phyloP scores from a whole-genome alignment of 805 yeast species.

The Teunomyces gatunensis region DNA sequence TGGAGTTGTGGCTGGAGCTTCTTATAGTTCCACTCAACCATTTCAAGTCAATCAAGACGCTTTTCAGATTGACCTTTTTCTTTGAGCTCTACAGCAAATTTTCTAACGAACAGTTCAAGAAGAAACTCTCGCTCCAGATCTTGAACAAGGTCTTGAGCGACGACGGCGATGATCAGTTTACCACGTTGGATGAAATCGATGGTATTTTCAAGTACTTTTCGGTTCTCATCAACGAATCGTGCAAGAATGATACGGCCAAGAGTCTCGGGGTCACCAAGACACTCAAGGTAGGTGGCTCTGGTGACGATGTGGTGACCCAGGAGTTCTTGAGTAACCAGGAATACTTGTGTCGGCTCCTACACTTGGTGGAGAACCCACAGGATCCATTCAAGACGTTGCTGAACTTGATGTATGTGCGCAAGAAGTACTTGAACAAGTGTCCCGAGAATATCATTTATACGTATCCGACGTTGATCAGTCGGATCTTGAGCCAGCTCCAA shows the following conservation, averaged over 20 bases:
- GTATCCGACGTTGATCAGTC: conserved; percentile 71
- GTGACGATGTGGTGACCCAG: conserved; percentile 26
- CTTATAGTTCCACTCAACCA: conserved; percentile 49
- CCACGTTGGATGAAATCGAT: conserved; percentile 48
- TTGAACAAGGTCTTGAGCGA: conserved; percentile 51
- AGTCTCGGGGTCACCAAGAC: conserved; percentile 39
- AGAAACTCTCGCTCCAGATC: conserved; percentile 57
- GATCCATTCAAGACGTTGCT: conserved; percentile 40
- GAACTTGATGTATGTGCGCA: conserved; percentile 34
- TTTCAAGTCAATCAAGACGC: conserved; percentile 37
- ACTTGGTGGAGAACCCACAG: conserved; percentile 49
- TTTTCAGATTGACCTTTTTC: conserved; percentile 49
- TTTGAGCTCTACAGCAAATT: conserved; percentile 49
- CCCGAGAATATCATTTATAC: conserved; percentile 58
- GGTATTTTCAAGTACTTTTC: conserved; percentile 58
- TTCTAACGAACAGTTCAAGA: conserved; percentile 52
- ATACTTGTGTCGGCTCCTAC: conserved; percentile 66
- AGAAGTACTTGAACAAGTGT: conserved; percentile 52
- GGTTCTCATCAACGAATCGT: conserved; percentile 47
- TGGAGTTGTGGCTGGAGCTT: conserved; percentile 43
- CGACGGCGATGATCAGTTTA: conserved; percentile 31
- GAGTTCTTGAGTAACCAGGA: conserved; percentile 52
- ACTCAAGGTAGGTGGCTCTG: conserved; percentile 23
- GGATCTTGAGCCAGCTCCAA: conserved; percentile 59
- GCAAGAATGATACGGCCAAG: conserved; percentile 32